Evolutionary conservation across 257 asterid genomes (phyloP).

Genomic region (Penstemon eatonii): DNA sequence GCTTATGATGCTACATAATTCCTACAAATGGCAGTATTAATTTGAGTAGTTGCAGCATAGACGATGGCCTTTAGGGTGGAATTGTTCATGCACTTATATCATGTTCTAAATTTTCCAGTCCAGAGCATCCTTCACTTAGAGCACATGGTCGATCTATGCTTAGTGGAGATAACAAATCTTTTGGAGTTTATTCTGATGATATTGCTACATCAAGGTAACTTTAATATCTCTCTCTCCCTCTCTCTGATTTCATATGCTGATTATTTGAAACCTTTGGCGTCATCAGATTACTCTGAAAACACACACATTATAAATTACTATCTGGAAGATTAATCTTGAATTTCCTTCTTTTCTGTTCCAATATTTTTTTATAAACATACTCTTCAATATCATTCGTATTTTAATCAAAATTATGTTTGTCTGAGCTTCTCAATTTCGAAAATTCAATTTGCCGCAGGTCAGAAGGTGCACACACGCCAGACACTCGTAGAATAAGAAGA

Average conservation of each 20-base stretch:
- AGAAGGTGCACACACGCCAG: conserved; percentile 76
- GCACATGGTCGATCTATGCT: conserved; percentile 76
- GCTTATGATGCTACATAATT: not conserved
- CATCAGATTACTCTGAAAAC: no score
- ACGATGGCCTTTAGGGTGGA: conserved; percentile 15
- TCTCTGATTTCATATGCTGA: no score
- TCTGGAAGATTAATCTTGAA: not conserved
- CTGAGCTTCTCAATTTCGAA: conserved; percentile 23
- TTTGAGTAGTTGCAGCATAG: conserved; percentile 12
- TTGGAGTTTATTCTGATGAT: conserved; percentile 46
- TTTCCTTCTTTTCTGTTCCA: not conserved
- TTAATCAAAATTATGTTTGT: not conserved
- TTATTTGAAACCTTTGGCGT: no score
- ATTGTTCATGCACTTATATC: conserved; percentile 22
- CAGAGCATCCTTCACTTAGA: conserved; percentile 77
- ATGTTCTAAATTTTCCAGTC: conserved; percentile 51
- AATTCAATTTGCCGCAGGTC: conserved; percentile 57
- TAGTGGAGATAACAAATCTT: conserved; percentile 58
- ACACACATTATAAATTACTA: no score
- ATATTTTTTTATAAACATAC: not conserved
- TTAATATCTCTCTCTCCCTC: not conserved
- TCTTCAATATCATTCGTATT: conserved; percentile 8
- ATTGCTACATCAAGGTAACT: conserved; percentile 51
- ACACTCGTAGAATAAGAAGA: conserved; percentile 79
- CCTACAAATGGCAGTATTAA: conserved; percentile 4